Percentiles rank a stretch among this genome's conserved stretches.
These are phyloP conservation scores for Talaromyces piceae DNA, from an alignment of 2,329 filamentous ascomycete species.

Conservation along the genomic window DNA sequence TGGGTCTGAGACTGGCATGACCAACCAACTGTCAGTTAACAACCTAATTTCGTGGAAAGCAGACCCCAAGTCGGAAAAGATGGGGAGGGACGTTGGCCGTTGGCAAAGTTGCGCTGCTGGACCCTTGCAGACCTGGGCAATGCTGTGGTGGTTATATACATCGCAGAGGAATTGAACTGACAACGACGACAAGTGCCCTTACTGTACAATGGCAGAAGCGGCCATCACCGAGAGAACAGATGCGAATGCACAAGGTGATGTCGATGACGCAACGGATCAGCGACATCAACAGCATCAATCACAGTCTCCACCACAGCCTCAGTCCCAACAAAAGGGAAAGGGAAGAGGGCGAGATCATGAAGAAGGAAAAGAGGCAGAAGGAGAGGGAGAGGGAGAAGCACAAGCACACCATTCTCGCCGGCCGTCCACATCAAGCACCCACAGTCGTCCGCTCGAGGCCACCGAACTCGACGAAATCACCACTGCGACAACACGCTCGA, in stretches of 20 bases:
- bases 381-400: neutral
- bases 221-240: neutral
- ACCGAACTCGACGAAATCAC: slow-evolving; percentile 10
- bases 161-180: too few species aligned
- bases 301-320: neutral
- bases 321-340: neutral
- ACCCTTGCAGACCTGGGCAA: too few species aligned
- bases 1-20: neutral
- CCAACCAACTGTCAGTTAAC: neutral
- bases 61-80: too few species aligned
- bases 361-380: neutral
- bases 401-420: neutral
- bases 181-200: too few species aligned
- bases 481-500: slow-evolving; percentile 7
- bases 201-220: slow-evolving; percentile 4
- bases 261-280: neutral
- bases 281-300: neutral
- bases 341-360: neutral
- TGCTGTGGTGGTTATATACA: too few species aligned
- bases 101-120: too few species aligned
- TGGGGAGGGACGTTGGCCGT: neutral
- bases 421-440: slow-evolving; percentile 1
- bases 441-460: slow-evolving; percentile 9
- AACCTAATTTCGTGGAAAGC: neutral
- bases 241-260: neutral